Evolutionary conservation across 495 filamentous ascomycete genomes (phyloP).

Genomic region (Lineolata rhizophorae): DNA sequence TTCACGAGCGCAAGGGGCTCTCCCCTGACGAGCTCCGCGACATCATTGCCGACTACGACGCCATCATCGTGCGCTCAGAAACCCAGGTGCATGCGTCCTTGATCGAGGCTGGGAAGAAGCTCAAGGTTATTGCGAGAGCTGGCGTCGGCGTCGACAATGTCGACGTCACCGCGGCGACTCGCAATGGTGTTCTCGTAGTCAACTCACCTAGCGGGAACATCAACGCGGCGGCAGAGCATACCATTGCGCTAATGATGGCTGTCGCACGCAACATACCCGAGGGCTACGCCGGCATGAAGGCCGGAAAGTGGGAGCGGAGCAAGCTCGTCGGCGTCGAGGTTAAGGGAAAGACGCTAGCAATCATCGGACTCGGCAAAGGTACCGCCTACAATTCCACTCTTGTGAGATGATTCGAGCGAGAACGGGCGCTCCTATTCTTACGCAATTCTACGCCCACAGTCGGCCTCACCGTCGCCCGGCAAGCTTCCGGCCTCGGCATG

Average conservation of each 20-base stretch:
- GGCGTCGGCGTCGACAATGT: slow-evolving; percentile 64
- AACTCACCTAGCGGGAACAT: slow-evolving; percentile 51
- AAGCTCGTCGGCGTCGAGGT: slow-evolving; percentile 47
- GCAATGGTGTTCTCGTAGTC: slow-evolving; percentile 44
- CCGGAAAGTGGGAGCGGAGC: slow-evolving; percentile 44
- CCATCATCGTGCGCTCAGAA: slow-evolving; percentile 48
- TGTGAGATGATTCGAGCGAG: no score
- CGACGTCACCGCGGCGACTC: slow-evolving; percentile 41
- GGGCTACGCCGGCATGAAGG: slow-evolving; percentile 33
- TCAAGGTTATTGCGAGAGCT: slow-evolving; percentile 52
- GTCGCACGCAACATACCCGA: slow-evolving; percentile 40
- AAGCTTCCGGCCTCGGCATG: slow-evolving; percentile 50
- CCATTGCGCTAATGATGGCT: slow-evolving; percentile 42
- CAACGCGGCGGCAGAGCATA: slow-evolving; percentile 47
- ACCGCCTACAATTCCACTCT: no score
- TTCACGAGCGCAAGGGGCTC: slow-evolving; percentile 34
- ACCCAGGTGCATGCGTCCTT: slow-evolving; percentile 43
- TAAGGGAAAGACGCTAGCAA: slow-evolving; percentile 42
- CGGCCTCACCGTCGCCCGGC: slow-evolving; percentile 44
- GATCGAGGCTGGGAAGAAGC: slow-evolving; percentile 31
- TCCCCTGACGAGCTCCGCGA: slow-evolving; percentile 30
- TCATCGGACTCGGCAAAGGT: slow-evolving; percentile 49
- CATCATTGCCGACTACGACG: slow-evolving; percentile 41
- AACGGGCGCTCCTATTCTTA: background rate
- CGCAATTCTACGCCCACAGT: slow-evolving; percentile 21